Evolutionary conservation across 2,329 filamentous ascomycete species (phyloP).

Genomic region (Ceratocystis ficicola): DNA sequence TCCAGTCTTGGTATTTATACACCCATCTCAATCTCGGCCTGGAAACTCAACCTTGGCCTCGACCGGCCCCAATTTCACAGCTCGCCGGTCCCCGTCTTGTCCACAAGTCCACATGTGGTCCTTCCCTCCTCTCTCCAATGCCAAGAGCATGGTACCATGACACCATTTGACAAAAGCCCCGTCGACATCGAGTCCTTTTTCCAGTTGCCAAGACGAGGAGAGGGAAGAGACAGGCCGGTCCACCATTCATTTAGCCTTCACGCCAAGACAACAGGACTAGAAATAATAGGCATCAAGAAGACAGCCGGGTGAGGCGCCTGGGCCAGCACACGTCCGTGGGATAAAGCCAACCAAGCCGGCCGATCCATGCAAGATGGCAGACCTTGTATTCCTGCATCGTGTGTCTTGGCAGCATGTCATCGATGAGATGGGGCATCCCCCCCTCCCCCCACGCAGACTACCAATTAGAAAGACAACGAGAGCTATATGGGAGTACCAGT

Average conservation of each 20-base stretch:
- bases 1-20: constrained; percentile 7
- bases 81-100: neutral
- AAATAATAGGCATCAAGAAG: too few relatives aligned
- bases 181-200: neutral
- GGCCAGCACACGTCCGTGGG: neutral
- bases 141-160: neutral
- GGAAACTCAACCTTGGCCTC: too few relatives aligned
- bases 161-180: neutral
- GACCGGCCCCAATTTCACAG: neutral
- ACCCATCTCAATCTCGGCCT: too few relatives aligned
- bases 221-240: neutral
- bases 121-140: neutral
- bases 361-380: too few relatives aligned
- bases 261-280: too few relatives aligned
- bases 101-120: neutral
- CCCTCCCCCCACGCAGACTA: too few relatives aligned
- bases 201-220: neutral
- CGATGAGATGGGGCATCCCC: too few relatives aligned
- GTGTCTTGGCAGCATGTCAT: too few relatives aligned
- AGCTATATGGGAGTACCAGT: too few relatives aligned
- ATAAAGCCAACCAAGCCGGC: too few relatives aligned
- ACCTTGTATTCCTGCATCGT: too few relatives aligned
- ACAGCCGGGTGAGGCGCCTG: neutral
- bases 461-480: too few relatives aligned
- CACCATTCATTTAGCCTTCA: neutral